Percentiles rank a stretch among this genome's conserved stretches.
Conservation (phyloP, 1,284 basidiomycete species). For the Apiotrichum montevideense region DNA sequence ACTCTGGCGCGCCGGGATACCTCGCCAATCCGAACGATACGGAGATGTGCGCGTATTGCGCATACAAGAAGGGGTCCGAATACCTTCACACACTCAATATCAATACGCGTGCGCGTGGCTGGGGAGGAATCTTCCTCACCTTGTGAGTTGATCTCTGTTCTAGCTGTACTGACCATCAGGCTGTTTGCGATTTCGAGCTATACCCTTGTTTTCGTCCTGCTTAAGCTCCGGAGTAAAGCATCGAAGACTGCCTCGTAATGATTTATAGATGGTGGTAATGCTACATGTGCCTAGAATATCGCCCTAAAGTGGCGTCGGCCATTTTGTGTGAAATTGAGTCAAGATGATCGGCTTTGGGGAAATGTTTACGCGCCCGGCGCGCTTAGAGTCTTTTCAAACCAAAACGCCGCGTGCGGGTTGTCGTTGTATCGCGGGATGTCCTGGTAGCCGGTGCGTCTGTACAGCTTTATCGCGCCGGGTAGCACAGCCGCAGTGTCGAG, state of each 20-base stretch:
- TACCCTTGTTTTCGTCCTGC: conserved; percentile 10
- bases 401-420: too few species aligned
- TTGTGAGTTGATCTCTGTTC: neutral
- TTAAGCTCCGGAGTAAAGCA: conserved; percentile 24
- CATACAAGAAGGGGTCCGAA: conserved; percentile 14
- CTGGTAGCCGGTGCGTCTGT: too few species aligned
- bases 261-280: too few species aligned
- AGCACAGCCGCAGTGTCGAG: too few species aligned
- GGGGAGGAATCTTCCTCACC: conserved; percentile 17
- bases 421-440: too few species aligned
- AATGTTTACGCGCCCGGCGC: too few species aligned
- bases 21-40: conserved; percentile 10
- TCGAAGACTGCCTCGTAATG: conserved; percentile 21
- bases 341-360: too few species aligned
- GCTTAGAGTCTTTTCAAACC: too few species aligned
- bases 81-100: conserved; percentile 23
- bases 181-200: conserved; percentile 15
- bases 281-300: too few species aligned
- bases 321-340: too few species aligned
- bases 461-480: too few species aligned
- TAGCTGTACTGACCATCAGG: neutral
- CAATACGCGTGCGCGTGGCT: conserved; percentile 9
- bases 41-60: conserved; percentile 18
- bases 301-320: too few species aligned
- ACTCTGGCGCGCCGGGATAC: conserved; percentile 1